These are phyloP conservation scores for Candida michaelii DNA, from an alignment of 805 yeast genomes.

Conservation along the genomic window DNA sequence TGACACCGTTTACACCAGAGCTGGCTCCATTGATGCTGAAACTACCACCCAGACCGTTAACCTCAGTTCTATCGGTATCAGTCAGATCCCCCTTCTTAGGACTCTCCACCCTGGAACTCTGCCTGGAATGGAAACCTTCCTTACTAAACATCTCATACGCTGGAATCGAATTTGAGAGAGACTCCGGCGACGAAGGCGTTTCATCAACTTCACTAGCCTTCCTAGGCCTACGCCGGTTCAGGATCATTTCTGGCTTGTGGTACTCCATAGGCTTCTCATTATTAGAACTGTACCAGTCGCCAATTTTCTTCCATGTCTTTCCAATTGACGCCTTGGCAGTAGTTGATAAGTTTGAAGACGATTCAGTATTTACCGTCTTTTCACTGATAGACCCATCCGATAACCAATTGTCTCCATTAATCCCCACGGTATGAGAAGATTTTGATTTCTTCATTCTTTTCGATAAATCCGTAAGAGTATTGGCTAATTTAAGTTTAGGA, in stretches of 20 bases:
- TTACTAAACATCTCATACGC: constrained; percentile 14
- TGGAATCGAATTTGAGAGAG: constrained; percentile 1
- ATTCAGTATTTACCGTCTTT: constrained; percentile 6
- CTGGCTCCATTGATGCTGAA: too few relatives aligned
- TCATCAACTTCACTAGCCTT: constrained; percentile 15
- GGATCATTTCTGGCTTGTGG: constrained; percentile 68
- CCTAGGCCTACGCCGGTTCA: constrained; percentile 47
- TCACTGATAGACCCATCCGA: constrained; percentile 27
- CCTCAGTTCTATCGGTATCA: too few relatives aligned
- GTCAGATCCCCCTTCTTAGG: too few relatives aligned
- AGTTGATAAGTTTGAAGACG: constrained; percentile 10
- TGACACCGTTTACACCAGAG: too few relatives aligned
- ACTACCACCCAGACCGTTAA: too few relatives aligned
- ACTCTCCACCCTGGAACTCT: constrained; percentile 15
- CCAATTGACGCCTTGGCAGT: constrained; percentile 20
- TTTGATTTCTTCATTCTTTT: constrained; percentile 25
- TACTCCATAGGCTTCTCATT: constrained; percentile 22
- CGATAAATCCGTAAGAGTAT: constrained; percentile 27
- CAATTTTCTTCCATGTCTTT: constrained; percentile 54
- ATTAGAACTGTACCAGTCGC: constrained; percentile 56
- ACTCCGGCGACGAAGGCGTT: constrained; percentile 5
- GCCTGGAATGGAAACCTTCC: constrained; percentile 12
- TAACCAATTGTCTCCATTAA: constrained; percentile 24
- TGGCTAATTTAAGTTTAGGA: constrained; percentile 18
- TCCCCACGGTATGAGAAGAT: constrained; percentile 22